Evolutionary conservation across 2,329 filamentous ascomycete species (phyloP).

Genomic region (Nothomitra cinnamomea): DNA sequence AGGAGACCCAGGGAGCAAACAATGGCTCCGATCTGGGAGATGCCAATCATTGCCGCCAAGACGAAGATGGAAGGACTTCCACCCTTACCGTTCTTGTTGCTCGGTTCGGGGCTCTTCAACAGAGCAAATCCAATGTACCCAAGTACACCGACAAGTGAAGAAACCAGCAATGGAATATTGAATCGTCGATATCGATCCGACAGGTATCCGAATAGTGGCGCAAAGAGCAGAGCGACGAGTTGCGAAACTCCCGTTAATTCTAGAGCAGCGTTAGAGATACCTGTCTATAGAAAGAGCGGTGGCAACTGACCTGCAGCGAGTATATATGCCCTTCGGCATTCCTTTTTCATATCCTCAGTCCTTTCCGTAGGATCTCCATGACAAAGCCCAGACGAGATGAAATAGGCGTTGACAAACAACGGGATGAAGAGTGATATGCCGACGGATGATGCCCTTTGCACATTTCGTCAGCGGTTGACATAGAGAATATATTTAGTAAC

Average conservation of each 20-base stretch:
- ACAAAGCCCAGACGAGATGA: conserved; percentile 66
- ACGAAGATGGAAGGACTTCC: conserved; percentile 55
- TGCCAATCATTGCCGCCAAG: conserved; percentile 63
- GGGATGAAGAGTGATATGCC: conserved; percentile 92
- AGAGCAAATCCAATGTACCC: conserved; percentile 65
- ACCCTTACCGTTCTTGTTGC: conserved; percentile 51
- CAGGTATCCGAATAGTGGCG: conserved; percentile 73
- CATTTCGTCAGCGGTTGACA: neutral
- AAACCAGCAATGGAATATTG: conserved; percentile 57
- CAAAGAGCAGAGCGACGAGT: conserved; percentile 65
- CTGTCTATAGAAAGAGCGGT: neutral
- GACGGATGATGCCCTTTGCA: conserved; percentile 57
- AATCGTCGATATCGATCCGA: conserved; percentile 49
- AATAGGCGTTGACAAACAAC: conserved; percentile 82
- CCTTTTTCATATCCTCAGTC: conserved; percentile 53
- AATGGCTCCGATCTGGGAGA: conserved; percentile 91
- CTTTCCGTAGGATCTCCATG: conserved; percentile 27
- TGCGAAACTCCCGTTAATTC: conserved; percentile 82
- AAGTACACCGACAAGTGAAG: conserved; percentile 55
- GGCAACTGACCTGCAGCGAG: conserved; percentile 41
- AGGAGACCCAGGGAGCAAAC: conserved; percentile 88
- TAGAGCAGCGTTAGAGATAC: neutral
- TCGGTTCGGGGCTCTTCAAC: conserved; percentile 61
- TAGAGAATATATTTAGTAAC: neutral
- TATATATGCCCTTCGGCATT: conserved; percentile 75